These are phyloP conservation scores for Caulochytrium protostelioides DNA, from an alignment of 371 early-diverging fungal genomes.

Conservation along the genomic window DNA sequence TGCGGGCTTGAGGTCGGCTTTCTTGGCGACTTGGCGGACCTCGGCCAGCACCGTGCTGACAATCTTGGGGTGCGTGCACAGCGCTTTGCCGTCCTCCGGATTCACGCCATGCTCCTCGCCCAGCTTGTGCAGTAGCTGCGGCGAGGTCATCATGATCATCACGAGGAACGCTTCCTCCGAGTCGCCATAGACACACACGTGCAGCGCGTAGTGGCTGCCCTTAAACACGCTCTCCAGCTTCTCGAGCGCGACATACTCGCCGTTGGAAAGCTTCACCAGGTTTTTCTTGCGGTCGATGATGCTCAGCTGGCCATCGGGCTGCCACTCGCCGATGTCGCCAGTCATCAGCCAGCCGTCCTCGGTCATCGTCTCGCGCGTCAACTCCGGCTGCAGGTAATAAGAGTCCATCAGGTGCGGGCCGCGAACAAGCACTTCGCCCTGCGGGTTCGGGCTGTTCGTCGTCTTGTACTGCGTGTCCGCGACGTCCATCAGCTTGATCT, in stretches of 20 bases:
- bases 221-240: slow-evolving; percentile 87
- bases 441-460: slow-evolving; percentile 38
- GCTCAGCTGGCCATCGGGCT: slow-evolving; percentile 38
- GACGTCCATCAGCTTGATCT: slow-evolving; percentile 23
- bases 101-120: slow-evolving; percentile 6
- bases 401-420: slow-evolving; percentile 52
- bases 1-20: slow-evolving; percentile 37
- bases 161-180: slow-evolving; percentile 26
- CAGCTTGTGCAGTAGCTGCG: no score
- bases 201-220: slow-evolving; percentile 45
- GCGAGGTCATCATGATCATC: not conserved
- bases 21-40: slow-evolving; percentile 15
- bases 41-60: slow-evolving; percentile 17
- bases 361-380: slow-evolving; percentile 24
- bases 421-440: slow-evolving; percentile 75
- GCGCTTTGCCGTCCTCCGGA: slow-evolving; percentile 1
- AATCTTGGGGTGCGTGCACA: not conserved
- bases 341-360: slow-evolving; percentile 84
- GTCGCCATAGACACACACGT: slow-evolving; percentile 73
- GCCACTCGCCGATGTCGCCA: slow-evolving; percentile 79
- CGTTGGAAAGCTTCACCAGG: slow-evolving; percentile 66
- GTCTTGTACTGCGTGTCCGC: slow-evolving; percentile 18
- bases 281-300: slow-evolving; percentile 75
- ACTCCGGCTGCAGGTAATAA: slow-evolving; percentile 49
- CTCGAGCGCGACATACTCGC: slow-evolving; percentile 93